These are phyloP conservation scores for Fusarium verticillioides DNA, from an alignment of 2,329 filamentous ascomycete species.

Conservation along the genomic window DNA sequence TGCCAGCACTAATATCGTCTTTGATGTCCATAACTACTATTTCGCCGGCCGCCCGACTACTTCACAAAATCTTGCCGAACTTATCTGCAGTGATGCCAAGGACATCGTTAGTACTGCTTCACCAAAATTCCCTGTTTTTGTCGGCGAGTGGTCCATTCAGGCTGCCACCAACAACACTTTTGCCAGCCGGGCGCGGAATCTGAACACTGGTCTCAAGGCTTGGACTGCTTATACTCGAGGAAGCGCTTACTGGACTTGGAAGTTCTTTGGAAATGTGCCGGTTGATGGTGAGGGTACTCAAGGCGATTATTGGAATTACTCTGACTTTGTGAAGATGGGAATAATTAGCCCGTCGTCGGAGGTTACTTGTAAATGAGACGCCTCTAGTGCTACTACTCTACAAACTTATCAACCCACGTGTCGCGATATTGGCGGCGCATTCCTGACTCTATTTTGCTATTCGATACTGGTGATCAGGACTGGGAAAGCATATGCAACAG, in stretches of 20 bases:
- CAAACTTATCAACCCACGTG: neutral
- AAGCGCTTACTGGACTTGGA: neutral
- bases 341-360: neutral
- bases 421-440: too few relatives aligned
- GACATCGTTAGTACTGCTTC: neutral
- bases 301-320: neutral
- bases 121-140: neutral
- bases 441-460: too few relatives aligned
- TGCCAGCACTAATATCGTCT: neutral
- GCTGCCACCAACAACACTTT: neutral
- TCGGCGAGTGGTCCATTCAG: neutral
- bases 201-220: neutral
- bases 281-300: neutral
- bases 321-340: neutral
- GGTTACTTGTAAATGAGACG: neutral
- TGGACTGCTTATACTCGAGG: neutral
- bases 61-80: fast-evolving
- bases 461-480: too few relatives aligned
- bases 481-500: neutral
- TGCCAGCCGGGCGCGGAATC: neutral
- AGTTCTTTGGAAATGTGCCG: neutral
- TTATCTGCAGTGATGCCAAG: neutral
- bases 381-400: fast-evolving
- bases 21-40: neutral
- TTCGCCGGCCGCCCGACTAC: neutral